These are phyloP conservation scores for Mortierella sp. DNA, from an alignment of 371 early-diverging fungal genomes.

Conservation along the genomic window DNA sequence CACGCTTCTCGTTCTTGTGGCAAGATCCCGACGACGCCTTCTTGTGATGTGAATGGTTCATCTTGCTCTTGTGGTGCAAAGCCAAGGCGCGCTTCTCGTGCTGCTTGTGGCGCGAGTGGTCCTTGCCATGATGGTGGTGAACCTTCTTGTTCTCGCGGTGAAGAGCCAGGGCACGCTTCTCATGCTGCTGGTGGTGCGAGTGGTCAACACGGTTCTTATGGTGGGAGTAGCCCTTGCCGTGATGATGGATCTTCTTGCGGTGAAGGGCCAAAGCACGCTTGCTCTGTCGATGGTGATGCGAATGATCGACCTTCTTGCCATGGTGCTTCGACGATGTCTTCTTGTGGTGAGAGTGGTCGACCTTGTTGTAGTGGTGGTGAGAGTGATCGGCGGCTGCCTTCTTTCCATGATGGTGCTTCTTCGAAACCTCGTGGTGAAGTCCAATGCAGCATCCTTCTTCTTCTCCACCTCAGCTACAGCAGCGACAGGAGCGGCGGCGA, in stretches of 20 bases:
- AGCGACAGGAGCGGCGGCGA: background rate
- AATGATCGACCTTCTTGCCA: constrained; percentile 11
- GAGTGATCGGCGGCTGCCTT: background rate
- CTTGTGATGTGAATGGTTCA: constrained; percentile 18
- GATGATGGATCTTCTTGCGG: constrained; percentile 16
- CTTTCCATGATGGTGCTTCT: constrained; percentile 4
- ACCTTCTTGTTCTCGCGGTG: background rate
- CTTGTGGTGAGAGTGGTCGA: background rate
- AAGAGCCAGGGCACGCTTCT: constrained; percentile 1
- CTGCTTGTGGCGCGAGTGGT: background rate
- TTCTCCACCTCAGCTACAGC: background rate
- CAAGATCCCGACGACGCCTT: background rate
- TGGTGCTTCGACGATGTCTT: background rate
- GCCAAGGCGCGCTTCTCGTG: constrained; percentile 11
- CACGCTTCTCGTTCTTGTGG: constrained; percentile 26
- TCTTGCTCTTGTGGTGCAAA: constrained; percentile 14
- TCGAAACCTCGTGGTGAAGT: background rate
- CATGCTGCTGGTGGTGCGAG: constrained; percentile 4
- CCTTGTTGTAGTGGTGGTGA: background rate
- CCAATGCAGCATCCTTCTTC: constrained; percentile 3
- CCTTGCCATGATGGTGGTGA: constrained; percentile 8
- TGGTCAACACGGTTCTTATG: constrained; percentile 8
- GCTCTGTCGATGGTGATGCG: constrained; percentile 19
- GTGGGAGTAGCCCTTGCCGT: constrained; percentile 13
- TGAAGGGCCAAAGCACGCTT: constrained; percentile 26